phyloP scores from a whole-genome alignment of 2,329 filamentous ascomycete genomes.

The Ophiostoma australiae region DNA sequence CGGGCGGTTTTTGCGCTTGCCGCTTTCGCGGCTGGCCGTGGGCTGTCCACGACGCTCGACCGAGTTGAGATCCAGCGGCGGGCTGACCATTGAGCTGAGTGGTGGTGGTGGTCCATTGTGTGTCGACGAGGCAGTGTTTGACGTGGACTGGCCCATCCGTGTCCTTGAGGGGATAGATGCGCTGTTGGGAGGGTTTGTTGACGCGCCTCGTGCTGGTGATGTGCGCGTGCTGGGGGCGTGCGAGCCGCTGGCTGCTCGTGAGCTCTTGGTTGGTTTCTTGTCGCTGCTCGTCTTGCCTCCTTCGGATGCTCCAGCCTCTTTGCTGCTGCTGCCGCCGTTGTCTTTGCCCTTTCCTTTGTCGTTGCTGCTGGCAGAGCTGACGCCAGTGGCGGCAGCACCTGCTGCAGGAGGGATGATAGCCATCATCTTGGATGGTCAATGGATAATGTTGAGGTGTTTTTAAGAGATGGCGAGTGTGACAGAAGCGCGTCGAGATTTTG shows the following conservation, averaged over 20 bases:
- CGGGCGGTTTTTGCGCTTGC: slow-evolving; percentile 71
- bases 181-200: slow-evolving; percentile 32
- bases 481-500: neutral
- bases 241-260: slow-evolving; percentile 32
- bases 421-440: slow-evolving; percentile 21
- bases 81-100: slow-evolving; percentile 52
- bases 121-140: slow-evolving; percentile 11
- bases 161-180: slow-evolving; percentile 46
- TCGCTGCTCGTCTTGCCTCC: slow-evolving; percentile 14
- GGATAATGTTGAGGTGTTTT: neutral
- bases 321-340: slow-evolving; percentile 17
- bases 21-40: slow-evolving; percentile 67
- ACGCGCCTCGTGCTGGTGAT: slow-evolving; percentile 44
- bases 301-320: slow-evolving; percentile 8
- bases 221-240: slow-evolving; percentile 42
- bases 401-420: slow-evolving; percentile 23
- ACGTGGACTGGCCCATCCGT: slow-evolving; percentile 34
- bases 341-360: slow-evolving; percentile 13
- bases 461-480: neutral
- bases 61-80: slow-evolving; percentile 74
- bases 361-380: slow-evolving; percentile 11
- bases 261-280: slow-evolving; percentile 32
- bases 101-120: slow-evolving; percentile 46
- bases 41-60: slow-evolving; percentile 88
- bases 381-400: slow-evolving; percentile 8